These are phyloP conservation scores for Kluyveromyces siamensis DNA, from an alignment of 805 yeast species.

Conservation along the genomic window DNA sequence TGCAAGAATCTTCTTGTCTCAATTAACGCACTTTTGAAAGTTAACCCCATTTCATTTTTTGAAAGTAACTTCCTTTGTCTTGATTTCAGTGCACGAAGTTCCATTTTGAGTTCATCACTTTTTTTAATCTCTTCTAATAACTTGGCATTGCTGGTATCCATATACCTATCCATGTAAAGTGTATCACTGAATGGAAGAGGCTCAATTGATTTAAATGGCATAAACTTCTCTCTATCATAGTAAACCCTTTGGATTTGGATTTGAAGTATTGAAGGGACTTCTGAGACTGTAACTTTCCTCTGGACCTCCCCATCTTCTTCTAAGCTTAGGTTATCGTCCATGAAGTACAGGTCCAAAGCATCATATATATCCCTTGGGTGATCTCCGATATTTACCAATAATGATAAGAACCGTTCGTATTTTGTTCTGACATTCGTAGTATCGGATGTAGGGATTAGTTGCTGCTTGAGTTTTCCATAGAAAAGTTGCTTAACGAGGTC, in stretches of 20 bases:
- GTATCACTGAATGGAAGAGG: conserved; percentile 74
- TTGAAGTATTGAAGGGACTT: conserved; percentile 75
- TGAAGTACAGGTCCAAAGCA: conserved; percentile 78
- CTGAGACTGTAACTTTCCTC: conserved; percentile 60
- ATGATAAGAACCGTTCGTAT: conserved; percentile 68
- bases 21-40: conserved; percentile 42
- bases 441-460: conserved; percentile 43
- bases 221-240: conserved; percentile 62
- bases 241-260: conserved; percentile 92
- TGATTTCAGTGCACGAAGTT: conserved; percentile 35
- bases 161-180: conserved; percentile 79
- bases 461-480: conserved; percentile 79
- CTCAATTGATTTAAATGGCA: conserved; percentile 74
- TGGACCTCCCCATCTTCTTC: conserved; percentile 65
- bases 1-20: conserved; percentile 51
- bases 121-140: conserved; percentile 46
- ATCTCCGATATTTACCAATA: conserved; percentile 78
- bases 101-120: conserved; percentile 50
- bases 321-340: conserved; percentile 53
- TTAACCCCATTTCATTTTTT: conserved; percentile 42
- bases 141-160: conserved; percentile 54
- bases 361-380: conserved; percentile 86
- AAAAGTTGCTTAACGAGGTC: conserved; percentile 76
- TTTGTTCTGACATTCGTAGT: conserved; percentile 36
- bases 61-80: conserved; percentile 36